Percentiles rank a stretch among this genome's conserved stretches.
These are phyloP conservation scores for Anisodus tanguticus DNA, from an alignment of 257 asterid genomes.

Conservation along the genomic window DNA sequence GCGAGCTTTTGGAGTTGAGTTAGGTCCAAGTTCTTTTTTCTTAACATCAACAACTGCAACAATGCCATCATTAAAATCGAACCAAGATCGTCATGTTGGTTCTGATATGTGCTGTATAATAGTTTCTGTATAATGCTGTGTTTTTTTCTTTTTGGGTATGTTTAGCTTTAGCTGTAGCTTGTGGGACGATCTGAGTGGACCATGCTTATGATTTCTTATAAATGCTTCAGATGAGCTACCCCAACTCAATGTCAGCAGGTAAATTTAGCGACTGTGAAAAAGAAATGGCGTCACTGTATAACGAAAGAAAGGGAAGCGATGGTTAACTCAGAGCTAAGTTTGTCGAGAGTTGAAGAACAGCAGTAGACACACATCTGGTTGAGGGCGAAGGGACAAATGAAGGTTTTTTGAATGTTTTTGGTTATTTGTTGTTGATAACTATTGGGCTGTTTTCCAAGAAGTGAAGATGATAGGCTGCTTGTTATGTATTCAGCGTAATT, in stretches of 20 bases:
- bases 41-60: neutral
- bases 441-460: constrained; percentile 27
- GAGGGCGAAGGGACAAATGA: neutral
- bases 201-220: constrained; percentile 14
- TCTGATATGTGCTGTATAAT: constrained; percentile 10
- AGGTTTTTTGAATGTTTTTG: constrained; percentile 24
- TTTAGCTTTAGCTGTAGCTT: neutral
- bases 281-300: neutral
- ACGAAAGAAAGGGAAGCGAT: neutral
- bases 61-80: neutral
- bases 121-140: neutral
- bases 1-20: neutral
- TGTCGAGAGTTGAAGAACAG: neutral
- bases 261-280: neutral
- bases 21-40: neutral
- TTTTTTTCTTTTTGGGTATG: neutral
- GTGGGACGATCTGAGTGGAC: neutral
- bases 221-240: constrained; percentile 27
- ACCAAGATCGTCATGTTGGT: constrained; percentile 7
- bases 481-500: neutral
- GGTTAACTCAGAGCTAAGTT: constrained; percentile 26
- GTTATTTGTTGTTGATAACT: constrained; percentile 12
- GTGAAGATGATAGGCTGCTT: neutral
- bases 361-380: neutral
- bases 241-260: constrained; percentile 20